Conservation (phyloP, 495 filamentous ascomycete genomes). For the Glutinoglossum americanum region DNA sequence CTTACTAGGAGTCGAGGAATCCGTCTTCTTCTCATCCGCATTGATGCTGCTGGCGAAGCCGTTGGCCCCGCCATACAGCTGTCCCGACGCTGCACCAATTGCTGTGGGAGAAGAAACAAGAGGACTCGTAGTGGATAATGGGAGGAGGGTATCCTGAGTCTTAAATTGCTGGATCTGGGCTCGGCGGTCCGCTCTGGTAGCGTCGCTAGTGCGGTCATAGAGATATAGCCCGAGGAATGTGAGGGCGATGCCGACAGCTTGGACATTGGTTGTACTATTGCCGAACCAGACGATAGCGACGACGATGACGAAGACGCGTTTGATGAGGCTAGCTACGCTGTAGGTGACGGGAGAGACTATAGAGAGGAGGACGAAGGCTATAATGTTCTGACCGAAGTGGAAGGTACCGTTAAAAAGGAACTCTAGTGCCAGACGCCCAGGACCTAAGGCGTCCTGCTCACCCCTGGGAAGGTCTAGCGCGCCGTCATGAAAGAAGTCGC, state of each 20-base stretch:
- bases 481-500: slow-evolving; percentile 48
- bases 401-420: slow-evolving; percentile 95
- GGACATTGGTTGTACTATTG: slow-evolving; percentile 57
- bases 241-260: slow-evolving; percentile 65
- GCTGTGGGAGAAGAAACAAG: slow-evolving; percentile 15
- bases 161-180: slow-evolving; percentile 35
- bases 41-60: slow-evolving; percentile 10
- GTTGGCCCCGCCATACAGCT: slow-evolving; percentile 14
- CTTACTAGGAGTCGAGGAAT: slow-evolving; percentile 27
- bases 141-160: slow-evolving; percentile 42
- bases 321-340: slow-evolving; percentile 83
- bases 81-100: slow-evolving; percentile 4
- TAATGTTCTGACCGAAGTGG: slow-evolving; percentile 89
- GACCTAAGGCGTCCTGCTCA: slow-evolving; percentile 47
- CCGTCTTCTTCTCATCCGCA: slow-evolving; percentile 32
- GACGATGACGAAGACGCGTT: slow-evolving; percentile 90
- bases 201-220: slow-evolving; percentile 81
- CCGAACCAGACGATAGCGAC: slow-evolving; percentile 95
- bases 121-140: slow-evolving; percentile 28
- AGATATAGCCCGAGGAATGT: slow-evolving; percentile 89
- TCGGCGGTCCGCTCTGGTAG: slow-evolving; percentile 56
- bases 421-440: slow-evolving; percentile 54
- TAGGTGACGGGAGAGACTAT: slow-evolving; percentile 93
- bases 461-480: slow-evolving; percentile 32
- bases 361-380: slow-evolving; percentile 79